Base-by-base conservation (phyloP, 495 filamentous ascomycete species). In the Podospora bellae-mahoneyi region DNA sequence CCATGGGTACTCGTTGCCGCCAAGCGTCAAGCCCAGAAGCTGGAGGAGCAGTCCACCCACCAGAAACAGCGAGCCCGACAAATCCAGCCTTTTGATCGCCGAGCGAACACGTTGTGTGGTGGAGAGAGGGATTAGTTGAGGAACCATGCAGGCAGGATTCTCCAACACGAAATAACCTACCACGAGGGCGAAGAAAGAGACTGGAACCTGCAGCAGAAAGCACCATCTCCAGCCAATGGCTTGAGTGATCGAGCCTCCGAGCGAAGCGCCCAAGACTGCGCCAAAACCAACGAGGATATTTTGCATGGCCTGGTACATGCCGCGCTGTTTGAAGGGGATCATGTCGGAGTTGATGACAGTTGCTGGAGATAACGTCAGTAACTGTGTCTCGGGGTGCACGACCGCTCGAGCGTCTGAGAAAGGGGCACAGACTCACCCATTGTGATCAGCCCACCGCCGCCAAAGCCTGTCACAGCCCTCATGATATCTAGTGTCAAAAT, bases 331-430 rank as follows among this genome's bases (percentile, higher is more conserved):
- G 75, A 89, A 87, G 0, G 88, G 87, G 58, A 90, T 88, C 69
- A 90, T 83, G 76, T 89, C 88, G 0, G 86, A 88, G 71, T 89
- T 89, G 67, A 90, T 83, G 55, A 89, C 87, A 0, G 88, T 89
- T 2, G 87, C 87, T 86, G 62, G 39, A 61, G 18, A 28, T 34
- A 30, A 1, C n/a, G 69, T 67, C 66, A 76, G 64, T 59, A 60
- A 60, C 39, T 48, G 10, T 48, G 57, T 20, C 27, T 30, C 39
- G 53, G 15, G 16, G 48, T 27, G 1, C 20, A 56, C 2, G 4
- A 48, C 5, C 2, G 2, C 0, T 59, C n/a, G 13, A 2, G 27
- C 2, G 7, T 23, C 15, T 4, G 19, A 20, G 23, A 23, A 23
- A 23, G 23, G 23, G 23, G 23, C 23, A 32, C 27, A 5, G 2